Evolutionary conservation across 1,139 yeast species (phyloP).

Genomic region (Suhomyces atakaporum): DNA sequence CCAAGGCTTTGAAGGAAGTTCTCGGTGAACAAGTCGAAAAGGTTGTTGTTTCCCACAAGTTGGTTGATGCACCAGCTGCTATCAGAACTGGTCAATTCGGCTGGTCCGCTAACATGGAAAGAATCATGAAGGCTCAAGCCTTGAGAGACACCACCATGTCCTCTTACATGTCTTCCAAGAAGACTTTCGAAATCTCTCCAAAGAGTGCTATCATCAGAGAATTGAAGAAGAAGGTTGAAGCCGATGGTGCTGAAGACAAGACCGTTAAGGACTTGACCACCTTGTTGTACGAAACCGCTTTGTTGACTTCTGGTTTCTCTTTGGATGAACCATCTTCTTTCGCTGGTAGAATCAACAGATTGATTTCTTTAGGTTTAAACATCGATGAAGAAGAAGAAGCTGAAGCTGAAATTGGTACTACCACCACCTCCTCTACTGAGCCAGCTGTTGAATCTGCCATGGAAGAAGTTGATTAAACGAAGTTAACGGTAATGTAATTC

Average conservation of each 20-base stretch:
- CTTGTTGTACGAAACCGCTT: slow-evolving; percentile 94
- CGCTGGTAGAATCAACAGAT: slow-evolving; percentile 97
- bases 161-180: slow-evolving; percentile 99
- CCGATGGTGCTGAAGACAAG: slow-evolving; percentile 97
- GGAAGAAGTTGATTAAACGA: slow-evolving; percentile 94
- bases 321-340: slow-evolving; percentile 97
- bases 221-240: slow-evolving; percentile 93
- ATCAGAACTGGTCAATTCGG: slow-evolving; percentile 99
- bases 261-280: slow-evolving; percentile 98
- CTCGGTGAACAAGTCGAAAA: slow-evolving; percentile 99
- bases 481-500: slow-evolving; percentile 14
- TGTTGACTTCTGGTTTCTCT: slow-evolving; percentile 97
- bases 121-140: slow-evolving; percentile 99
- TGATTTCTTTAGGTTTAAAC: slow-evolving; percentile 96
- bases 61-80: slow-evolving; percentile 99
- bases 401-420: slow-evolving; percentile 47
- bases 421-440: slow-evolving; percentile 57
- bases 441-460: slow-evolving; percentile 87
- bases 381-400: slow-evolving; percentile 76
- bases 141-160: slow-evolving; percentile 98
- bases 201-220: slow-evolving; percentile 92
- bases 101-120: slow-evolving; percentile 99
- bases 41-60: slow-evolving; percentile 97
- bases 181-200: slow-evolving; percentile 98
- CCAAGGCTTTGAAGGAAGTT: slow-evolving; percentile 94